Base-by-base conservation (phyloP, 805 yeast genomes). In the Scheffersomyces ergatensis region DNA sequence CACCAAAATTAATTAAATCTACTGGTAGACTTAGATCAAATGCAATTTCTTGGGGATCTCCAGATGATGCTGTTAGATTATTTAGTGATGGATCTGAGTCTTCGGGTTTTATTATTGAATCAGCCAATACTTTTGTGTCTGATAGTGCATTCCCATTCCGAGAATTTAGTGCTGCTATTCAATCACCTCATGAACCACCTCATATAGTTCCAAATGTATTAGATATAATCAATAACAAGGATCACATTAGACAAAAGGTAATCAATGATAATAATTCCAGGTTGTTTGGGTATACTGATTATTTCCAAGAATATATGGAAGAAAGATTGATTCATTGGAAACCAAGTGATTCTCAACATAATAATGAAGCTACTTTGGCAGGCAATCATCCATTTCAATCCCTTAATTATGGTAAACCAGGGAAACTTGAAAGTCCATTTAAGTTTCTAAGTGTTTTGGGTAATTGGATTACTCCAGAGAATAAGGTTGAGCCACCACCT, bases 321-420 rank as follows among this genome's bases (percentile, higher is more conserved):
- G 63, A 60, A 8, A 41, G 69, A 33, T 45, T 63, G 25, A 40
- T 55, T 1, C 38, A 66, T 26, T 66, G 65, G 62, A 50, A 62
- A 36, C 67, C 69, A 3, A 45, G 52, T 11, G 62, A 56, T 8
- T 62, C 70, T 0, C 67, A 65, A 31, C 59, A 58, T 34, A 60
- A 63, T 39, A 45, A 52, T 9, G 63, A 60, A n/a, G 40, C 42
- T 2, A 37, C 54, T 2, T 30, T 60, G 8, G 35, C 40, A 14
- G 66, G 60, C 0, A 40, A 20, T 5, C 72, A 66, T 39, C 70
- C 71, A n/a, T 67, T 58, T 37, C 62, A 58, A 33, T 37, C 33
- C 8, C 42, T 37, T 6, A 17, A 26, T 3, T 47, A 24, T 41
- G 48, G 43, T 5, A 27, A 13, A 11, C 5, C 6, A 14, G 5